Percentiles rank a stretch among this genome's conserved stretches.
Evolutionary conservation across 768 basidiomycete species (phyloP).

Genomic region (Gloeophyllum trabeum): DNA sequence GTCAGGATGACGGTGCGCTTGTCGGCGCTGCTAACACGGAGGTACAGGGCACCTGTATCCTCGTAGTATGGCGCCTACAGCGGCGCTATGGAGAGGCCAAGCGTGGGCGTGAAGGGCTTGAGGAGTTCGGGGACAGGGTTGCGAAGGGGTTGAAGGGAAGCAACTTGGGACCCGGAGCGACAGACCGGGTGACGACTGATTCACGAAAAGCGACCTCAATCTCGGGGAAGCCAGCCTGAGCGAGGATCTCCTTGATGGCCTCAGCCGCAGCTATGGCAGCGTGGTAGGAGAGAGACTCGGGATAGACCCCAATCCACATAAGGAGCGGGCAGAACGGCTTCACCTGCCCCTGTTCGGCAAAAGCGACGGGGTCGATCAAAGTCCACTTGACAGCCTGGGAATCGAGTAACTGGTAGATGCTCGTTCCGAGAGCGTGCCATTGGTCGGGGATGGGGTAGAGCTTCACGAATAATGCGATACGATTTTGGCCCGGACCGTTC

Average conservation of each 20-base stretch:
- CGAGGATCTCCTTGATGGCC: slow-evolving; percentile 16
- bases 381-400: slow-evolving; percentile 16
- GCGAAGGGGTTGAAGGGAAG: slow-evolving; percentile 13
- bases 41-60: slow-evolving; percentile 25
- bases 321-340: slow-evolving; percentile 12
- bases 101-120: slow-evolving; percentile 22
- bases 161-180: slow-evolving; percentile 16
- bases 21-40: slow-evolving; percentile 14
- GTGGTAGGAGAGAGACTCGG: slow-evolving; percentile 15
- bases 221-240: slow-evolving; percentile 15
- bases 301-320: slow-evolving; percentile 22
- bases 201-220: slow-evolving; percentile 23
- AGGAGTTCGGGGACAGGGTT: slow-evolving; percentile 16
- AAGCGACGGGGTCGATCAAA: slow-evolving; percentile 20
- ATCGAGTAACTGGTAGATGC: slow-evolving; percentile 16
- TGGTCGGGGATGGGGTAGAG: slow-evolving; percentile 14
- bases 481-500: slow-evolving; percentile 11
- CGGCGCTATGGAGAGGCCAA: slow-evolving; percentile 24
- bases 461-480: slow-evolving; percentile 12
- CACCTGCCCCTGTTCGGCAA: slow-evolving; percentile 14
- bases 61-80: slow-evolving; percentile 18
- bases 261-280: slow-evolving; percentile 16
- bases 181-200: slow-evolving; percentile 15
- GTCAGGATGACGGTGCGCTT: slow-evolving; percentile 19
- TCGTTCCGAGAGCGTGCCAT: slow-evolving; percentile 15